Evolutionary conservation across 805 yeast species (phyloP).

Genomic region (Lipomyces sp.): DNA sequence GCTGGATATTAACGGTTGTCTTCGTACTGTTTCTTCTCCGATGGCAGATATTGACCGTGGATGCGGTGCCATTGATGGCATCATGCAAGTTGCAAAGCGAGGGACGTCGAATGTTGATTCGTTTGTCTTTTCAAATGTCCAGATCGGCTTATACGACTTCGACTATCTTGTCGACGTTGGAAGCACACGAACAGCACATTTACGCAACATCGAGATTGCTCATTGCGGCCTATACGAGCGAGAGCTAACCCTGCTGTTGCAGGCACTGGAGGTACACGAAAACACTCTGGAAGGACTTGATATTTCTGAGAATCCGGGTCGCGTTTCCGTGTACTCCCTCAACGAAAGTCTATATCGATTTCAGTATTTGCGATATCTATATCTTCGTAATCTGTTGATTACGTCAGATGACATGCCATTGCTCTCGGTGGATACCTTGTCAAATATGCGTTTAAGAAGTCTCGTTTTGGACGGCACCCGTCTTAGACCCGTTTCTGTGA

Average conservation of each 20-base stretch:
- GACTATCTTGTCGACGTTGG: constrained; percentile 27
- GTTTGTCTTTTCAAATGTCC: constrained; percentile 25
- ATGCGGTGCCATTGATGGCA: constrained; percentile 24
- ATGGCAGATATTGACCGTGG: constrained; percentile 11
- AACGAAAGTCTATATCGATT: constrained; percentile 27
- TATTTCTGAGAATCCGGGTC: constrained; percentile 31
- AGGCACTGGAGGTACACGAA: constrained; percentile 30
- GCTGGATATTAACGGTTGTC: constrained; percentile 22
- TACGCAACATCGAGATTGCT: constrained; percentile 27
- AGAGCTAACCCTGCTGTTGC: constrained; percentile 28
- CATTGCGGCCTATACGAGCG: constrained; percentile 31
- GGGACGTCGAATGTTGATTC: constrained; percentile 27
- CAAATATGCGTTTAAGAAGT: constrained; percentile 23
- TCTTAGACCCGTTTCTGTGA: constrained; percentile 22
- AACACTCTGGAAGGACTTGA: constrained; percentile 30
- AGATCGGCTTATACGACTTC: constrained; percentile 22
- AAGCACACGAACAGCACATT: constrained; percentile 22
- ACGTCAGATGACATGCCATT: constrained; percentile 28
- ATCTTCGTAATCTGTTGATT: constrained; percentile 17
- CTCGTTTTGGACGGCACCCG: constrained; percentile 30
- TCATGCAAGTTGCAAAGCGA: constrained; percentile 27
- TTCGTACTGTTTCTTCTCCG: constrained; percentile 5
- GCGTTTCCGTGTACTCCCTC: constrained; percentile 27
- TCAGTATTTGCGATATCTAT: constrained; percentile 22
- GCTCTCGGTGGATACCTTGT: constrained; percentile 24